A percentile compares a stretch with the other conserved stretches of the same genome.
phyloP scores from a whole-genome alignment of 441 rosid species.

The Gossypium lobatum region DNA sequence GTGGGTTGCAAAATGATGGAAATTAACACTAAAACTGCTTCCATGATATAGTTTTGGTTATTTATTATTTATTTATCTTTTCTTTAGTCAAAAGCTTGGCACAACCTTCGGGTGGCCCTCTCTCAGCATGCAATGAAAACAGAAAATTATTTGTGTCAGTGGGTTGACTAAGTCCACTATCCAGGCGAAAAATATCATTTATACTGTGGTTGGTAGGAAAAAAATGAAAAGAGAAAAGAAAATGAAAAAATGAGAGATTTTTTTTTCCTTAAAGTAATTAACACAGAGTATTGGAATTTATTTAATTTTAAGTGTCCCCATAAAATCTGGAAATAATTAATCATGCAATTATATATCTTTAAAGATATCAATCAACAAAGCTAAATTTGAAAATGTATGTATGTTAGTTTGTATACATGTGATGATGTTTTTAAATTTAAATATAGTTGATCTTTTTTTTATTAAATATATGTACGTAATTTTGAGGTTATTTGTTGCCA shows the following conservation, averaged over 20 bases:
- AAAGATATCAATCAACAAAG: not conserved
- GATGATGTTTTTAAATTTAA: too few species aligned
- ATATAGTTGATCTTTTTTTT: too few species aligned
- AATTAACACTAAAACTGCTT: not conserved
- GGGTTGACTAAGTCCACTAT: not conserved
- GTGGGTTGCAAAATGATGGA: not conserved
- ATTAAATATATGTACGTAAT: too few species aligned
- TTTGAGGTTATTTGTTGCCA: too few species aligned
- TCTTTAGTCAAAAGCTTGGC: not conserved
- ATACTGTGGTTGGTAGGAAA: not conserved
- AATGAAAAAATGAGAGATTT: not conserved
- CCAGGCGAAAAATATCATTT: not conserved
- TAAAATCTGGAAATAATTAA: not conserved
- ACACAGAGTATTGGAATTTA: too few species aligned
- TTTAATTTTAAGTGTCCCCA: not conserved
- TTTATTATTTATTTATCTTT: not conserved
- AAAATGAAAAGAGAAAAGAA: too few species aligned
- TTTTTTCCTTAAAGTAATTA: too few species aligned
- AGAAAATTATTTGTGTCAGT: not conserved
- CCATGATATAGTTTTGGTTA: not conserved
- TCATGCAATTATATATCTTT: not conserved
- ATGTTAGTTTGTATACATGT: too few species aligned
- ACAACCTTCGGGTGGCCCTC: not conserved
- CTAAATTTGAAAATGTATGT: not conserved
- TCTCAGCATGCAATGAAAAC: not conserved